Evolutionary conservation across 2,329 filamentous ascomycete species (phyloP).

Genomic region (Colletotrichum camelliae): DNA sequence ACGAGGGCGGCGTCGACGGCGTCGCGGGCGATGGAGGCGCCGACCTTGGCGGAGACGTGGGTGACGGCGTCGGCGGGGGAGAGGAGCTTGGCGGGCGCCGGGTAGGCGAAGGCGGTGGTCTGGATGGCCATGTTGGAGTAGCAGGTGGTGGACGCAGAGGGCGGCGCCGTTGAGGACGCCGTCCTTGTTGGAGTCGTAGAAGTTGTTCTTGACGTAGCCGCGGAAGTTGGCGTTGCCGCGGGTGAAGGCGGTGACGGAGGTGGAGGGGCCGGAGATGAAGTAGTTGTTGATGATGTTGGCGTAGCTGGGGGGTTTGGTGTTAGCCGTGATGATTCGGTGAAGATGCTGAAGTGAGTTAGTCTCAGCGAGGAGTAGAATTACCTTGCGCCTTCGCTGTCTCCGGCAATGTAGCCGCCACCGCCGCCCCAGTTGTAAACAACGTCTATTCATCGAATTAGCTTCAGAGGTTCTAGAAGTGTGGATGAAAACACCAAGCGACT

Average conservation of each 20-base stretch:
- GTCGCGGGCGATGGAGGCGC: constrained; percentile 50
- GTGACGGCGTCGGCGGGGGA: constrained; percentile 43
- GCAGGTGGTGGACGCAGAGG: constrained; percentile 45
- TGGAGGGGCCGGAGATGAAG: constrained; percentile 59
- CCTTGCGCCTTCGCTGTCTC: constrained; percentile 49
- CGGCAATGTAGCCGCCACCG: constrained; percentile 60
- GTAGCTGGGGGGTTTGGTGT: constrained; percentile 28
- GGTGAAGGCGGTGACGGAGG: constrained; percentile 54
- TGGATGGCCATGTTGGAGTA: constrained; percentile 53
- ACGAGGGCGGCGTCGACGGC: constrained; percentile 47
- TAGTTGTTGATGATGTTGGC: constrained; percentile 63
- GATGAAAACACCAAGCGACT: neutral
- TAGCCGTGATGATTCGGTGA: neutral
- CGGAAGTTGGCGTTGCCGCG: constrained; percentile 61
- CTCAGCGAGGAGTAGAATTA: neutral
- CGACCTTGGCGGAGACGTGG: constrained; percentile 43
- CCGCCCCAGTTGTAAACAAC: constrained; percentile 62
- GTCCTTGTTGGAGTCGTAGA: constrained; percentile 54
- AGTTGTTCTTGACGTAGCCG: constrained; percentile 58
- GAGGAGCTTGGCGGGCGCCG: constrained; percentile 43
- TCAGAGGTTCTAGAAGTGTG: neutral
- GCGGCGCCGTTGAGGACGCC: constrained; percentile 53
- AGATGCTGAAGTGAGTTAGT: neutral
- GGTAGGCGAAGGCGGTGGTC: constrained; percentile 43
- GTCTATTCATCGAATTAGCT: constrained; percentile 21